Evolutionary conservation across 2,329 filamentous ascomycete genomes (phyloP), one percentile per base, ranked within the genome.

Genomic region (Fusarium sp.): DNA sequence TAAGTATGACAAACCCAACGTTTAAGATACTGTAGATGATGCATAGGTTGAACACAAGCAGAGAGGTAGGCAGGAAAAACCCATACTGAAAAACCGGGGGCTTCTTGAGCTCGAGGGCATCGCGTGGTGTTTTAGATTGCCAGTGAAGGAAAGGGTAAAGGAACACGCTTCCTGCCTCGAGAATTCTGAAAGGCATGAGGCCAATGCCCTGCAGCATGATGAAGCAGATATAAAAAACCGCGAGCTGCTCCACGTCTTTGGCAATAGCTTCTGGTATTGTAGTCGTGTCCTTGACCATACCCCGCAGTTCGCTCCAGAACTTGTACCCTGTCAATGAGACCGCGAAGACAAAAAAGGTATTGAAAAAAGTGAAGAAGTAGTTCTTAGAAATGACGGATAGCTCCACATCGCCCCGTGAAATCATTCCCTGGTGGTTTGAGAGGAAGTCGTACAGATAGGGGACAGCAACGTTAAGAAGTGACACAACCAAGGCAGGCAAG

Each of bases 281-380:
- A 8, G 90, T 91, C 1, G 94, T 92, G 76, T 97, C 93, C 70
- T 88, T 89, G 55, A 97, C 84, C 11, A 90, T 88, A 46, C 95
- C 87, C 53, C 88, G 88, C 45, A 98, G 84, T 51, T 91, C 86
- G 33, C 84, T 83, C 79, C 89, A 89, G 74, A 97, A 92, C 53
- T 90, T 88, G 37, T 91, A 88, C 80, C 92, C 93, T 6, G 94
- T 93, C 53, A 91, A 92, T 43, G 97, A 92, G 25, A 96, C 86
- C 2, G 95, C 96, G 77, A 98, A 97, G 42, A 98, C 88, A 49
- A 98, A 87, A 80, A 99, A 99, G 58, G 98, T 93, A 80, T 99
- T 99, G 87, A 99, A 98, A 80, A 99, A 99, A 11, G 92, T 94
- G 77, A 99, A 99, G 84, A 98, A 97, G 81, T 98, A 99, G 79